Conservation (phyloP, 2,329 filamentous ascomycete genomes). For the Xylaria sp. region DNA sequence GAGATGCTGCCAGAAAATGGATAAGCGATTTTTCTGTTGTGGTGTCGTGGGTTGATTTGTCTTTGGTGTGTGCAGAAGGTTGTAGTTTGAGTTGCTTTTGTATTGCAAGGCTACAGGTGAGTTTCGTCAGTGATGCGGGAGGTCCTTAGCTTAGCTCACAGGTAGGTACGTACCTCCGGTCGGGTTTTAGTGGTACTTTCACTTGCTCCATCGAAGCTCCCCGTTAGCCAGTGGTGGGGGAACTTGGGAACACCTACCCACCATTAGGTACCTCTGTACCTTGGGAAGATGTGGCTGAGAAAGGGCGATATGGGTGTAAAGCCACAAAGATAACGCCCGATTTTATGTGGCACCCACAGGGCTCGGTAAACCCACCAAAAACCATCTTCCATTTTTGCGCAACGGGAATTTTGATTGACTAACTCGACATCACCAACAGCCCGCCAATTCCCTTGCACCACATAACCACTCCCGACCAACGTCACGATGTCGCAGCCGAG, state of each 20-base stretch:
- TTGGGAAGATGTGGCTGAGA: conserved; percentile 28
- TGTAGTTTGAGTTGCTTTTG: conserved; percentile 12
- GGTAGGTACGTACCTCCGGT: conserved; percentile 1
- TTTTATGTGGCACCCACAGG: conserved; percentile 47
- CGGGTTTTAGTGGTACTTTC: background rate
- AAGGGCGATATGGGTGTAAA: conserved; percentile 9
- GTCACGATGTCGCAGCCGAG: conserved; percentile 78
- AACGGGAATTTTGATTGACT: conserved; percentile 46
- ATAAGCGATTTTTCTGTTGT: background rate
- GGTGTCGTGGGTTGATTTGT: background rate
- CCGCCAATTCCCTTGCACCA: conserved; percentile 45
- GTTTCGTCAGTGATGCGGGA: conserved; percentile 47
- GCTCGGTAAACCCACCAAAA: conserved; percentile 51
- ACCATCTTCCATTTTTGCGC: conserved; percentile 49
- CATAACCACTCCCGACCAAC: conserved; percentile 56
- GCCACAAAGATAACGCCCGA: conserved; percentile 35
- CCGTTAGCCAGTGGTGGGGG: background rate
- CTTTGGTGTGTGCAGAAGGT: background rate
- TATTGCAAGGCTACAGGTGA: conserved; percentile 46
- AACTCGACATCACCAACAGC: conserved; percentile 43
- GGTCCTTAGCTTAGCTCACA: background rate
- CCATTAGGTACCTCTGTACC: background rate
- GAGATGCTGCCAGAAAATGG: background rate
- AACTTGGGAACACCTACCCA: too few species aligned
- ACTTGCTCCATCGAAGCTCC: background rate